These are phyloP conservation scores for Acacia melanoxylon DNA, from an alignment of 306 rosid species.

Conservation along the genomic window DNA sequence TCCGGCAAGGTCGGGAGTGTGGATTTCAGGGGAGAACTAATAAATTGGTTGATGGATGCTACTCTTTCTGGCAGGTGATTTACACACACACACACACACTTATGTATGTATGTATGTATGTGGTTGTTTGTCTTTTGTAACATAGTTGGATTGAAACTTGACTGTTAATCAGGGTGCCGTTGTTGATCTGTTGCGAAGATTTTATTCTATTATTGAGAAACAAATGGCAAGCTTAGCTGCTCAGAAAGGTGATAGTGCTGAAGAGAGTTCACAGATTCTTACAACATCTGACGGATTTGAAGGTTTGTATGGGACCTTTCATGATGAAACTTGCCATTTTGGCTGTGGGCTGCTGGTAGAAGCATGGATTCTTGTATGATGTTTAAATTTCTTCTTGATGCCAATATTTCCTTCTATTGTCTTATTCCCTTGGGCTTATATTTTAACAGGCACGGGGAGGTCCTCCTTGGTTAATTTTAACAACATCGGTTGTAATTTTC, in stretches of 20 bases:
- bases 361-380: not conserved
- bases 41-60: slow-evolving; percentile 96
- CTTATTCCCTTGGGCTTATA: slow-evolving; percentile 1
- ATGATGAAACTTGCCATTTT: slow-evolving; percentile 28
- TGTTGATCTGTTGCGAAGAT: slow-evolving; percentile 71
- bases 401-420: slow-evolving; percentile 17
- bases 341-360: slow-evolving; percentile 22
- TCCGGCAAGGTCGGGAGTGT: slow-evolving; percentile 82
- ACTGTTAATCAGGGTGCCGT: slow-evolving; percentile 72
- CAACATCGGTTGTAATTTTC: slow-evolving; percentile 59
- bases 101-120: not conserved
- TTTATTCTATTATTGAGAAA: slow-evolving; percentile 48
- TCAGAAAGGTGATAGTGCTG: slow-evolving; percentile 14
- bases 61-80: slow-evolving; percentile 96
- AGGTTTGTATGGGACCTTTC: slow-evolving; percentile 40
- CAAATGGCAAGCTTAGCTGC: slow-evolving; percentile 33
- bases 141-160: slow-evolving; percentile 34
- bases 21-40: slow-evolving; percentile 99
- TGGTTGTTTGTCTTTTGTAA: slow-evolving; percentile 15
- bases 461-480: slow-evolving; percentile 44
- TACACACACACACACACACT: not conserved
- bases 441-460: slow-evolving; percentile 43
- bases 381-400: not conserved
- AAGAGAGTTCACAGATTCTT: slow-evolving; percentile 31
- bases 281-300: slow-evolving; percentile 24